Evolutionary conservation across 306 rosid genomes (phyloP).

Genomic region (Crotalaria pallida): DNA sequence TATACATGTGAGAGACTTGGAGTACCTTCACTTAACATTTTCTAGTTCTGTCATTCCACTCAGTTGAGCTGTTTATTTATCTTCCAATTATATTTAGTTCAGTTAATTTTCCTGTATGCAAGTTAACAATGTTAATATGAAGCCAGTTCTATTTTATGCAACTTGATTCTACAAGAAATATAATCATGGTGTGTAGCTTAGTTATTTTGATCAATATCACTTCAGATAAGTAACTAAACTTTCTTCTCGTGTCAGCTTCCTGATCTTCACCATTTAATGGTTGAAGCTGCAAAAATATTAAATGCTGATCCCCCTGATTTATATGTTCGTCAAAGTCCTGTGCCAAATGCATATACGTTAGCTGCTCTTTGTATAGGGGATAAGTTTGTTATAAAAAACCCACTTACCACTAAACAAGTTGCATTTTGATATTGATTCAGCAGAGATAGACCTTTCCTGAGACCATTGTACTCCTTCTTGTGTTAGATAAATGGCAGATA

Average conservation of each 20-base stretch:
- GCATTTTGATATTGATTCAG: constrained; percentile 32
- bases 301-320: constrained; percentile 81
- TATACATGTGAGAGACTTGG: neutral
- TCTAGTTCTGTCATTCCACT: neutral
- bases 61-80: neutral
- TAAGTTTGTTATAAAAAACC: constrained; percentile 63
- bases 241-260: constrained; percentile 57
- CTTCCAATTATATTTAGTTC: neutral
- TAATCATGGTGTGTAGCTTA: neutral
- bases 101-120: neutral
- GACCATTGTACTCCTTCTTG: constrained; percentile 34
- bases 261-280: constrained; percentile 70
- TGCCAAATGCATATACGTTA: constrained; percentile 95
- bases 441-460: constrained; percentile 12
- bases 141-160: neutral
- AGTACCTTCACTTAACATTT: neutral
- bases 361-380: constrained; percentile 60
- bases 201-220: constrained; percentile 17
- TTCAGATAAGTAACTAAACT: neutral
- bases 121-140: neutral
- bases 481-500: constrained; percentile 44
- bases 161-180: neutral
- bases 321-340: constrained; percentile 93
- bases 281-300: constrained; percentile 76
- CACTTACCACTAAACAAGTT: constrained; percentile 61